These are phyloP conservation scores for Termitomyces sp. DNA, from an alignment of 768 basidiomycete genomes.

Conservation along the genomic window DNA sequence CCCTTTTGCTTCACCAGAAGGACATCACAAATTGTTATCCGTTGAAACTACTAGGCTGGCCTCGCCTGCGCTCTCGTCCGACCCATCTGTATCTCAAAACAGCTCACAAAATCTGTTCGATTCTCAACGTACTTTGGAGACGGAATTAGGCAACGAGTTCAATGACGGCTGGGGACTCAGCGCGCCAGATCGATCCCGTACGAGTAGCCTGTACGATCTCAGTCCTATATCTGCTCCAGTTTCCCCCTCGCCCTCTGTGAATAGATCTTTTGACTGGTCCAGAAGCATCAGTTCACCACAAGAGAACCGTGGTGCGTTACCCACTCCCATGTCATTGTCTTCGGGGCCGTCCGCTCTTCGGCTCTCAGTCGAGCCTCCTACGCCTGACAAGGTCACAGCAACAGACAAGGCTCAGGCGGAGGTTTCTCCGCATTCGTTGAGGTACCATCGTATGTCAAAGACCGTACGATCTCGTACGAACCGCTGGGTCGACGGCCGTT, in stretches of 20 bases:
- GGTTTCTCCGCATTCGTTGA: slow-evolving; percentile 20
- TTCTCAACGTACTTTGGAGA: slow-evolving; percentile 37
- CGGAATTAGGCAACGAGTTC: slow-evolving; percentile 54
- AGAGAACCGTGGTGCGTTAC: slow-evolving; percentile 5
- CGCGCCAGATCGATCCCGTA: slow-evolving; percentile 40
- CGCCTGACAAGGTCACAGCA: slow-evolving; percentile 24
- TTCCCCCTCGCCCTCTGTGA: slow-evolving; percentile 19
- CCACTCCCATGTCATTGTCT: slow-evolving; percentile 13
- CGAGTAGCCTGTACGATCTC: slow-evolving; percentile 52
- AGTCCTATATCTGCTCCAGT: slow-evolving; percentile 37
- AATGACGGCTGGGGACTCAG: slow-evolving; percentile 36
- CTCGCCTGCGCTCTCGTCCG: slow-evolving; percentile 31
- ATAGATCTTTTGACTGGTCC: slow-evolving; percentile 9
- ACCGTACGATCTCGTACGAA: slow-evolving; percentile 54
- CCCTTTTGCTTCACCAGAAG: slow-evolving; percentile 26
- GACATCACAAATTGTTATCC: slow-evolving; percentile 24
- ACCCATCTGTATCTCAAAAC: slow-evolving; percentile 19
- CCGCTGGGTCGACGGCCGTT: slow-evolving; percentile 55
- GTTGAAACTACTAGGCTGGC: slow-evolving; percentile 21
- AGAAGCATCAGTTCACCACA: slow-evolving; percentile 6
- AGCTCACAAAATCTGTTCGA: slow-evolving; percentile 8
- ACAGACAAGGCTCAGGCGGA: slow-evolving; percentile 4
- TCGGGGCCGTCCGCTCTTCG: slow-evolving; percentile 18
- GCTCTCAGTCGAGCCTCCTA: slow-evolving; percentile 37
- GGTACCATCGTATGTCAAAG: slow-evolving; percentile 36